phyloP scores from a whole-genome alignment of 257 asterid genomes.

The Lantana camara region DNA sequence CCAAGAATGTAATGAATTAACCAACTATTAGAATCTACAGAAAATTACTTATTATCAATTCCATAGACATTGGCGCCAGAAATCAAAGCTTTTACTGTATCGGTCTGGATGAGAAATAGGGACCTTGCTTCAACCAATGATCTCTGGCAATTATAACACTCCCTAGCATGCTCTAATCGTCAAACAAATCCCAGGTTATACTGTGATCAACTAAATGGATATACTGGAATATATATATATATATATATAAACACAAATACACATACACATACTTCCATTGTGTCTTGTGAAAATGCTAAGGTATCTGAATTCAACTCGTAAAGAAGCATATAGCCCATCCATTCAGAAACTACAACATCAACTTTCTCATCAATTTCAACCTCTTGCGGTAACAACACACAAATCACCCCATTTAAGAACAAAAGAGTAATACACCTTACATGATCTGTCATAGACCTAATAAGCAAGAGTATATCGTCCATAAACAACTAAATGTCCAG shows the following conservation, averaged over 20 bases:
- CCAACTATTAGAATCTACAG: conserved; percentile 17
- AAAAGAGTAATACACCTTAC: too few species aligned
- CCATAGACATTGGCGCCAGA: conserved; percentile 97
- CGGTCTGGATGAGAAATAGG: conserved; percentile 90
- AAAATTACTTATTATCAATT: conserved; percentile 81
- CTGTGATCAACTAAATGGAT: too few species aligned
- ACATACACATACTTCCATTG: too few species aligned
- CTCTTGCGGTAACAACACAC: conserved; percentile 74
- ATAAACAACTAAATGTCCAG: too few species aligned
- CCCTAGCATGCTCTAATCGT: conserved; percentile 92
- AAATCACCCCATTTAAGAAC: too few species aligned
- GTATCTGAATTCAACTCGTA: conserved; percentile 64
- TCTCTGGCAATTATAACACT: conserved; percentile 97
- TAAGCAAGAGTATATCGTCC: too few species aligned
- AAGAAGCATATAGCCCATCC: conserved; percentile 99
- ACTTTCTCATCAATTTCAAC: conserved; percentile 90
- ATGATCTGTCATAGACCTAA: too few species aligned
- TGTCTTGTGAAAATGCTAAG: conserved; percentile 14
- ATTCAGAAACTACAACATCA: conserved; percentile 95
- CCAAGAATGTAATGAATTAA: conserved; percentile 14
- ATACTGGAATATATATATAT: too few species aligned
- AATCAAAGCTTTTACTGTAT: conserved; percentile 78
- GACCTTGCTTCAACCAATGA: conserved; percentile 97
- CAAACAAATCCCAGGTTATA: conserved; percentile 32
- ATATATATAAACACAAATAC: too few species aligned